Base-by-base conservation (phyloP, 805 yeast genomes). In the Zygotorulaspora danielsina region DNA sequence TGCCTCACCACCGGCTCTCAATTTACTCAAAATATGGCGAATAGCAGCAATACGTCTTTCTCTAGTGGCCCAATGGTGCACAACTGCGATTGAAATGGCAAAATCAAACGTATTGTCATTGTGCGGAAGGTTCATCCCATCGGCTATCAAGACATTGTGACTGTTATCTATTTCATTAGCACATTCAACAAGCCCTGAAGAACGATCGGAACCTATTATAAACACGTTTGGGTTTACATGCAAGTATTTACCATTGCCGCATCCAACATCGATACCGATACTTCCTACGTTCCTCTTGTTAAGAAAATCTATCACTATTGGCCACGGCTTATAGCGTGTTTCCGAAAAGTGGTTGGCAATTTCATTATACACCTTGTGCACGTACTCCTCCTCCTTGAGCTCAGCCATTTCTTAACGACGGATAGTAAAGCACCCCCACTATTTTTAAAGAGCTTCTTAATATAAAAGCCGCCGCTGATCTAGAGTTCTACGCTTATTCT, bases 251-350 rank as follows among this genome's bases (percentile, higher is more conserved):
- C 98, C 98, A 59, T 93, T 93, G 3, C 98, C 98, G 61, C 97
- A 90, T 0, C 98, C 98, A 15, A 90, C 86, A 64, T 93, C 98
- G 19, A 88, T 70, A 1, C 98, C 98, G 0, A 90, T 46, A 1
- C 81, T 65, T 30, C 86, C 82, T 5, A 65, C 64, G 0, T 57
- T 43, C 51, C 76, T 74, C 1, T 61, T 50, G 8, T 51, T 55
- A 32, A 93, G 63, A 55, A 83, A 93, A 44, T 71, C 61, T 36
- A 84, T 85, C 18, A 93, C 98, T 15, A 88, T 79, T 6, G 97
- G 97, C 98, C 98, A 93, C 19, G 97, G 97, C 67, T 69, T 90
- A 65, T 89, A 93, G 34, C 98, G 64, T 0, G 98, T 93, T 50
- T 82, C 82, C 2, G 97, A 89, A 61, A 93, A 93, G 60, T 93